These are phyloP conservation scores for Backusella psychrophila DNA, from an alignment of 192 early-diverging fungal genomes.

Conservation along the genomic window DNA sequence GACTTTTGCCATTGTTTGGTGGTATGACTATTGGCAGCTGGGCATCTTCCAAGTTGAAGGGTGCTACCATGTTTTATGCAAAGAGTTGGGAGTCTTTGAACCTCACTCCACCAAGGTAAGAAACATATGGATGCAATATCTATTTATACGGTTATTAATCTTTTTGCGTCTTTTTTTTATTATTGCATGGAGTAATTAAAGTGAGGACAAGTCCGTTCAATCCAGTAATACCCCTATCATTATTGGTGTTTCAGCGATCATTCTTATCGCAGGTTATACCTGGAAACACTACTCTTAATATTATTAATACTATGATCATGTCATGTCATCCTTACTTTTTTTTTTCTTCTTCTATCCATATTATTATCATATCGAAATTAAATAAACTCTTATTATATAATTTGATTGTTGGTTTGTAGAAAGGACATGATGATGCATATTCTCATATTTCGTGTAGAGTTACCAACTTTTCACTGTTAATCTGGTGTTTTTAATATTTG, in stretches of 20 bases:
- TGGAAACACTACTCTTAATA: not conserved
- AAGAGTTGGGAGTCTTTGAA: constrained; percentile 1
- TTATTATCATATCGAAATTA: not conserved
- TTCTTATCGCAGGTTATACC: not conserved
- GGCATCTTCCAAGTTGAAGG: not conserved
- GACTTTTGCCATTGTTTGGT: not conserved
- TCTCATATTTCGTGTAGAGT: no score
- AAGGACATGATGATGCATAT: no score
- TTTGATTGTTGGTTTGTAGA: no score
- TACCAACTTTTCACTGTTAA: no score
- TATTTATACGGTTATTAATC: not conserved
- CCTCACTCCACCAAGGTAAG: not conserved
- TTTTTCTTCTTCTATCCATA: not conserved
- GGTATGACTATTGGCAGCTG: not conserved
- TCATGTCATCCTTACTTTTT: not conserved
- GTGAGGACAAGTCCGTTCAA: not conserved
- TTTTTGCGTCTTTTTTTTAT: not conserved
- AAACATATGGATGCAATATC: not conserved
- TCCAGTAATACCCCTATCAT: not conserved
- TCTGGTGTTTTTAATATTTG: no score
- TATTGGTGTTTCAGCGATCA: not conserved
- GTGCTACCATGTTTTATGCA: not conserved
- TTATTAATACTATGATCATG: not conserved
- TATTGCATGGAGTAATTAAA: not conserved
- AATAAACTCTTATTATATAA: not conserved